phyloP scores from a whole-genome alignment of 208 protist species.

The Trypanosomatidae sp. region DNA sequence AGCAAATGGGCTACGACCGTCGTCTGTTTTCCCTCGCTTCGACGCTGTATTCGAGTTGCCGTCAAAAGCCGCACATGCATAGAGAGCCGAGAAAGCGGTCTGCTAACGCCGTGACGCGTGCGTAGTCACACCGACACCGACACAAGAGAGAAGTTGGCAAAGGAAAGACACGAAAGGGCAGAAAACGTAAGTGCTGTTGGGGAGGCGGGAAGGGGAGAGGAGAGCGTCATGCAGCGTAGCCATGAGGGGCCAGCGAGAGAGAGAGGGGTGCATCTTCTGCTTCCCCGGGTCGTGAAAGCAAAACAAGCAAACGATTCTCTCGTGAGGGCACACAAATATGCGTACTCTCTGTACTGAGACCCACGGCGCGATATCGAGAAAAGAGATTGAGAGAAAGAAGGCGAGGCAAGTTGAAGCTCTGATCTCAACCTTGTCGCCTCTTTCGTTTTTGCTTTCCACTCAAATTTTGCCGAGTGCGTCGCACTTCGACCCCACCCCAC shows the following conservation, averaged over 20 bases:
- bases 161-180: background rate
- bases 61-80: background rate
- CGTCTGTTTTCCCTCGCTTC: background rate
- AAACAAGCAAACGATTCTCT: background rate
- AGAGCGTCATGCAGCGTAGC: background rate
- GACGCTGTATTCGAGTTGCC: background rate
- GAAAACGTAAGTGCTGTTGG: background rate
- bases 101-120: background rate
- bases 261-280: background rate
- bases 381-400: background rate
- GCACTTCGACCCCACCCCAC: background rate
- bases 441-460: background rate
- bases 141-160: background rate
- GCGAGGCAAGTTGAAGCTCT: background rate
- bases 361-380: background rate
- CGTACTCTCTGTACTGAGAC: background rate
- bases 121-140: background rate
- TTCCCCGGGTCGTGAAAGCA: background rate
- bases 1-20: background rate
- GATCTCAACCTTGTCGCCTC: background rate
- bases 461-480: background rate
- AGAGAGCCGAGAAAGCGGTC: background rate
- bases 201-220: background rate
- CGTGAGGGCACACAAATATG: background rate
- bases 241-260: background rate